Evolutionary conservation across 371 early-diverging fungal genomes (phyloP).

Genomic region (Synchytrium microbalum): DNA sequence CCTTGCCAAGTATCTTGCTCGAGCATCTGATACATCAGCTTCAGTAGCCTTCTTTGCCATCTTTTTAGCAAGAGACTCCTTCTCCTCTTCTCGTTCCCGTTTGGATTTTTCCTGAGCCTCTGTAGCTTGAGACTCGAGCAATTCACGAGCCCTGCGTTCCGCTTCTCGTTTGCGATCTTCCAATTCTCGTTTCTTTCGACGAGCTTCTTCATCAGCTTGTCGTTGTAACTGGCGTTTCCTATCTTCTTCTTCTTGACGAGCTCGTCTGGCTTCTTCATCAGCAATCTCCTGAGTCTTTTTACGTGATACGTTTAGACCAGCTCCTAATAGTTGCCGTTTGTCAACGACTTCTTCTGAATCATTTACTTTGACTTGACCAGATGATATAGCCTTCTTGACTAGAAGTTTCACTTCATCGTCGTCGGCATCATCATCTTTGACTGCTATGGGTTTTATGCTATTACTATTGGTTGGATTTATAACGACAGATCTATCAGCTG

Average conservation of each 20-base stretch:
- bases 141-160: slow-evolving; percentile 3
- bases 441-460: slow-evolving; percentile 5
- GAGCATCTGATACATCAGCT: slow-evolving; percentile 62
- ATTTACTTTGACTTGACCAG: slow-evolving; percentile 44
- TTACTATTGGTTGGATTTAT: not conserved
- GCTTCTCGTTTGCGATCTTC: slow-evolving; percentile 28
- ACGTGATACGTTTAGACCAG: slow-evolving; percentile 63
- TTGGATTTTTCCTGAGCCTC: slow-evolving; percentile 21
- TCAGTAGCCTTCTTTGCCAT: slow-evolving; percentile 60
- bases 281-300: slow-evolving; percentile 22
- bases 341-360: slow-evolving; percentile 74
- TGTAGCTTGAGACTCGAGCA: slow-evolving; percentile 30
- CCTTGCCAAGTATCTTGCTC: slow-evolving; percentile 67
- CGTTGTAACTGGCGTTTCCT: slow-evolving; percentile 36
- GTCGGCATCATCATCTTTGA: slow-evolving; percentile 14
- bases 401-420: slow-evolving; percentile 26
- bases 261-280: slow-evolving; percentile 7
- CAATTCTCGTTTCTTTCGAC: slow-evolving; percentile 44
- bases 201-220: slow-evolving; percentile 46
- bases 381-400: slow-evolving; percentile 32
- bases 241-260: slow-evolving; percentile 29
- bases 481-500: slow-evolving; percentile 9
- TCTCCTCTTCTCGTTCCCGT: slow-evolving; percentile 39
- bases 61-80: slow-evolving; percentile 44
- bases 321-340: slow-evolving; percentile 63